phyloP scores from a whole-genome alignment of 345 rosid species.

The Eucalyptus marginata region DNA sequence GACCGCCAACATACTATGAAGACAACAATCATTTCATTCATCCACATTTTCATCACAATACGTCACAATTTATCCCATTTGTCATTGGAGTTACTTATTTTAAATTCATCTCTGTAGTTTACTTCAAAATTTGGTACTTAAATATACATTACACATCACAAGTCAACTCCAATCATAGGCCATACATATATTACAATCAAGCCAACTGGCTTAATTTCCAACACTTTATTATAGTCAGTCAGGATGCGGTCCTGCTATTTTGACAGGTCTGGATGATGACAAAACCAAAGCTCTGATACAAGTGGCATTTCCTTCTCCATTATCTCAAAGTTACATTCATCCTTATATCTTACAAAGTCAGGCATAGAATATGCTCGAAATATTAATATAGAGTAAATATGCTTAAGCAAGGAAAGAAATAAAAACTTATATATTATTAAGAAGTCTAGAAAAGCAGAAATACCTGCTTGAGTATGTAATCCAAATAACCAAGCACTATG shows the following conservation, averaged over 20 bases:
- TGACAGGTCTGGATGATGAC: background rate
- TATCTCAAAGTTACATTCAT: background rate
- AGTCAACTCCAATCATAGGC: background rate
- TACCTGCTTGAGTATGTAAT: constrained; percentile 49
- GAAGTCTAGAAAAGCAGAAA: background rate
- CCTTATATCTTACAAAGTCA: background rate
- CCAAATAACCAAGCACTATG: constrained; percentile 39
- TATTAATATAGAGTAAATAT: background rate
- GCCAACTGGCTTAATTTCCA: background rate
- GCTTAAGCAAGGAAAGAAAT: background rate
- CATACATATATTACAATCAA: background rate
- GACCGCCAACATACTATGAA: background rate
- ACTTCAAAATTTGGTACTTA: background rate
- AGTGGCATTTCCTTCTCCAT: background rate
- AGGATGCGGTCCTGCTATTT: background rate
- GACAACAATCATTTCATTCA: background rate
- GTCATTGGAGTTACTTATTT: background rate
- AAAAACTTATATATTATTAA: background rate
- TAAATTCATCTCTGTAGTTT: background rate
- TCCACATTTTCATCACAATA: background rate
- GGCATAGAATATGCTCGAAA: background rate
- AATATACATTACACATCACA: background rate
- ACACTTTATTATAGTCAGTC: background rate
- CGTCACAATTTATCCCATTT: background rate
- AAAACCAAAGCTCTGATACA: background rate